These are phyloP conservation scores for Pythium folliculosum DNA, from an alignment of 352 stramenopile genomes.

Conservation along the genomic window DNA sequence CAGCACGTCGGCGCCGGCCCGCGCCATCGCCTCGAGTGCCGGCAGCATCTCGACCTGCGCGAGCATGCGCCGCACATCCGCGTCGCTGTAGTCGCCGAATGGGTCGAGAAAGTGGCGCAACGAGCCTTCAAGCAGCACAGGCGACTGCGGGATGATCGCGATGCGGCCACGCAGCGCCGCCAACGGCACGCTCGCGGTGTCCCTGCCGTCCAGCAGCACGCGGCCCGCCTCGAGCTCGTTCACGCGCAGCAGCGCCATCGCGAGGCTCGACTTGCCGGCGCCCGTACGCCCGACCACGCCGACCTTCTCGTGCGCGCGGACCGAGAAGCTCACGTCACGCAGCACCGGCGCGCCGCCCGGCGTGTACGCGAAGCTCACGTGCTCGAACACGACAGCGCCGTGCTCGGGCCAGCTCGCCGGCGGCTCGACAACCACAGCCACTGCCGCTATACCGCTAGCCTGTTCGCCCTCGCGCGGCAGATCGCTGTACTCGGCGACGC, in stretches of 20 bases:
- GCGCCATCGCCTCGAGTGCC: constrained; percentile 28
- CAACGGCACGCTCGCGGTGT: constrained; percentile 25
- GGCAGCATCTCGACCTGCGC: constrained; percentile 3
- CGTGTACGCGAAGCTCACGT: constrained; percentile 30
- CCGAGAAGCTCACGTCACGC: constrained; percentile 39
- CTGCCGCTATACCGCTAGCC: background rate
- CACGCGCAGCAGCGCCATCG: constrained; percentile 27
- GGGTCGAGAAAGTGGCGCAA: constrained; percentile 75
- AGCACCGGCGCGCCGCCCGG: constrained; percentile 3
- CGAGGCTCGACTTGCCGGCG: constrained; percentile 26
- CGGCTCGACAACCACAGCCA: background rate
- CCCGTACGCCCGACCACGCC: constrained; percentile 81
- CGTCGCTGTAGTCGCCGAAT: constrained; percentile 64
- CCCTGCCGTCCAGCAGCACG: constrained; percentile 34
- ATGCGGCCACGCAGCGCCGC: constrained; percentile 10
- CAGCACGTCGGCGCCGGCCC: background rate
- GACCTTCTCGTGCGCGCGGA: constrained; percentile 48
- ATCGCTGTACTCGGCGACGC: constrained; percentile 21
- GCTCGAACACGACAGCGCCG: constrained; percentile 31
- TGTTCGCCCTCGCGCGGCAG: background rate
- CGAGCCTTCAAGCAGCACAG: constrained; percentile 27
- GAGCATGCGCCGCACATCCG: constrained; percentile 57
- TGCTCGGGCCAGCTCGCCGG: constrained; percentile 13
- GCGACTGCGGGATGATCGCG: constrained; percentile 30
- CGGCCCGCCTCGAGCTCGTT: constrained; percentile 21